A percentile compares a stretch with the other conserved stretches of the same genome.
Evolutionary conservation across 2,329 filamentous ascomycete species (phyloP).

Genomic region (Phyllosticta ampelicida): DNA sequence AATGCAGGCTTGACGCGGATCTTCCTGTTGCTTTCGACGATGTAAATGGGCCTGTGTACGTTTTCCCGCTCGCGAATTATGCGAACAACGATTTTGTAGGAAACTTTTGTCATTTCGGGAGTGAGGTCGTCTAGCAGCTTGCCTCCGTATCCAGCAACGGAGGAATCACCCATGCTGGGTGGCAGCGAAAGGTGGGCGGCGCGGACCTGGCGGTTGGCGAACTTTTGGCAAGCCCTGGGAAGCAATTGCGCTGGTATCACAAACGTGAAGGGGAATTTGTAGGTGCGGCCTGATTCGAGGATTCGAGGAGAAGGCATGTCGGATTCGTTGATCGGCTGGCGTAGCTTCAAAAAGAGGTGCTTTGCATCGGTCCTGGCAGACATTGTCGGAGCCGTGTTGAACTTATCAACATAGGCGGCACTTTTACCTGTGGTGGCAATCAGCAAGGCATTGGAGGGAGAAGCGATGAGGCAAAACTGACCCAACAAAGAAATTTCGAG

Average conservation of each 20-base stretch:
- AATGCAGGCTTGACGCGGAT: conserved; percentile 49
- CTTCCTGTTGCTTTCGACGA: conserved; percentile 44
- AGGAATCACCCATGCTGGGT: conserved; percentile 50
- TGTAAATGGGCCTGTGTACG: conserved; percentile 28
- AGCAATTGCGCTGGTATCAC: conserved; percentile 51
- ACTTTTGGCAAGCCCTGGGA: conserved; percentile 48
- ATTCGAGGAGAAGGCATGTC: conserved; percentile 46
- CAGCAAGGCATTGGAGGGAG: conserved; percentile 11
- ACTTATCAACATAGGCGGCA: conserved; percentile 44
- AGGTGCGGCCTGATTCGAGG: conserved; percentile 43
- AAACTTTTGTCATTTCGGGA: conserved; percentile 51
- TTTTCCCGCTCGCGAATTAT: conserved; percentile 31
- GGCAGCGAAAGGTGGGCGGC: conserved; percentile 48
- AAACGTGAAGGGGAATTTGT: conserved; percentile 53
- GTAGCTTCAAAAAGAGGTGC: conserved; percentile 51
- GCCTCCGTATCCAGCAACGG: conserved; percentile 40
- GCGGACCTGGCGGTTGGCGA: conserved; percentile 41
- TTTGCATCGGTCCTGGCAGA: conserved; percentile 44
- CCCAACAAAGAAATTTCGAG: conserved; percentile 49
- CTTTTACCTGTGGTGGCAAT: conserved; percentile 33
- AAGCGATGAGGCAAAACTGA: conserved; percentile 18
- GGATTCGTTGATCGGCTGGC: conserved; percentile 45
- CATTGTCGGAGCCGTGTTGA: conserved; percentile 41
- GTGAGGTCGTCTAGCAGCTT: conserved; percentile 49
- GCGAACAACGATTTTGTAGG: conserved; percentile 44